Evolutionary conservation across 306 rosid genomes (phyloP).

Genomic region (Pyrus bretschneideri): DNA sequence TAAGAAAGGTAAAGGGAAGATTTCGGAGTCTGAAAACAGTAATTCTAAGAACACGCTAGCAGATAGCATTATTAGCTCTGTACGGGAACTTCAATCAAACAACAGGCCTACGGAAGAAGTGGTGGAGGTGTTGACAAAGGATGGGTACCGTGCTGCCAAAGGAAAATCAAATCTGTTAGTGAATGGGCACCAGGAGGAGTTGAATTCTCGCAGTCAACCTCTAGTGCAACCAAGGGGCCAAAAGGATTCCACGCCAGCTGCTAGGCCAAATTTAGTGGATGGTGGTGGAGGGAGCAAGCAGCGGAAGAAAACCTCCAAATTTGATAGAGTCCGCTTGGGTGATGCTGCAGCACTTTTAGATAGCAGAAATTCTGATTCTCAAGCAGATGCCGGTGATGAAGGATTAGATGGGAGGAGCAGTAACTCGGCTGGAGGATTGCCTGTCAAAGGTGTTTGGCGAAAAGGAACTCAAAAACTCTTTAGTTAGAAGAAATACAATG

Average conservation of each 20-base stretch:
- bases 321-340: conserved; percentile 71
- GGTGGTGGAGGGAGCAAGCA: conserved; percentile 69
- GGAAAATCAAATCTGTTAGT: conserved; percentile 41
- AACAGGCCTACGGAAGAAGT: conserved; percentile 52
- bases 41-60: conserved; percentile 41
- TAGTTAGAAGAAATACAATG: conserved; percentile 3
- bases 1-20: conserved; percentile 75
- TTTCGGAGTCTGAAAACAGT: conserved; percentile 28
- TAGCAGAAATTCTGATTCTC: conserved; percentile 22
- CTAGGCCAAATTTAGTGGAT: conserved; percentile 42
- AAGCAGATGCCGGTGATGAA: conserved; percentile 27
- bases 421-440: conserved; percentile 44
- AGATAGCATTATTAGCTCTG: conserved; percentile 55
- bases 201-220: conserved; percentile 32
- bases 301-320: conserved; percentile 70
- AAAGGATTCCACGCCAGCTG: conserved; percentile 30
- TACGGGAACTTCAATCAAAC: conserved; percentile 62
- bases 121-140: conserved; percentile 59
- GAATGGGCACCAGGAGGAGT: conserved; percentile 28
- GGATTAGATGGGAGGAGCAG: conserved; percentile 21
- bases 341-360: conserved; percentile 57
- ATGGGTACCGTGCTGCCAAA: conserved; percentile 55
- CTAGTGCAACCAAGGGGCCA: conserved; percentile 26
- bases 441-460: conserved; percentile 86
- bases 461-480: conserved; percentile 61